Evolutionary conservation across 2,329 filamentous ascomycete species (phyloP).

Genomic region (Cyphellophora europaea): DNA sequence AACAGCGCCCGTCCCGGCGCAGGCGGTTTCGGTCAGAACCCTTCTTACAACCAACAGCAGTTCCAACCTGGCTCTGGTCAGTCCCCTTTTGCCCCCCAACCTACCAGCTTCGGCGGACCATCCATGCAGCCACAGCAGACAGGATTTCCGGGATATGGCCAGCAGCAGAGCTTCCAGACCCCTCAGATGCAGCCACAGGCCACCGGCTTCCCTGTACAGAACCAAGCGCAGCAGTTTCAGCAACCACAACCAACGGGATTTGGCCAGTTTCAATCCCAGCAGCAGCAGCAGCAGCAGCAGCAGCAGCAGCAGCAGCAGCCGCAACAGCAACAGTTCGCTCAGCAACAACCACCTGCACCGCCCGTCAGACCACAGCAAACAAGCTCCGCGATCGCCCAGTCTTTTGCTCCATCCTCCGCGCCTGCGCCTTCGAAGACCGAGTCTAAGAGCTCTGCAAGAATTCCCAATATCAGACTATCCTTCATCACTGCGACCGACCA

Average conservation of each 20-base stretch:
- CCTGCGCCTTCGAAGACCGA: constrained; percentile 56
- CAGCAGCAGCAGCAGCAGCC: constrained; percentile 34
- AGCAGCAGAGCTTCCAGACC: constrained; percentile 37
- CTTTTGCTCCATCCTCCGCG: constrained; percentile 46
- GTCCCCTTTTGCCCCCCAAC: constrained; percentile 45
- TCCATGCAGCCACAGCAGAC: constrained; percentile 59
- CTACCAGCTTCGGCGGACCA: constrained; percentile 43
- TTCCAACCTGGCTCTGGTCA: constrained; percentile 43
- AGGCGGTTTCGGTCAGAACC: constrained; percentile 47
- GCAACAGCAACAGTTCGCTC: constrained; percentile 50
- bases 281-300: constrained; percentile 30
- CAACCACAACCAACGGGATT: constrained; percentile 28
- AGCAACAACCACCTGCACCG: constrained; percentile 46
- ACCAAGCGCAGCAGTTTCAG: constrained; percentile 43
- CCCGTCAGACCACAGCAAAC: constrained; percentile 50
- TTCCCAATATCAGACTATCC: constrained; percentile 86
- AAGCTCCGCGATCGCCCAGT: constrained; percentile 55
- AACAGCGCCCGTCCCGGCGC: constrained; percentile 65
- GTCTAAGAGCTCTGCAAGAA: constrained; percentile 52
- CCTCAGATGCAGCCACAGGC: constrained; percentile 51
- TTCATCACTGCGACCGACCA: constrained; percentile 96
- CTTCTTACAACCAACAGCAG: constrained; percentile 37
- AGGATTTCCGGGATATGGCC: constrained; percentile 46
- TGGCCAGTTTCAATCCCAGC: constrained; percentile 15
- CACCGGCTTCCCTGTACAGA: constrained; percentile 44